Evolutionary conservation across 23 red algal species (phyloP).

Genomic region (Pyropia haitanensis): DNA sequence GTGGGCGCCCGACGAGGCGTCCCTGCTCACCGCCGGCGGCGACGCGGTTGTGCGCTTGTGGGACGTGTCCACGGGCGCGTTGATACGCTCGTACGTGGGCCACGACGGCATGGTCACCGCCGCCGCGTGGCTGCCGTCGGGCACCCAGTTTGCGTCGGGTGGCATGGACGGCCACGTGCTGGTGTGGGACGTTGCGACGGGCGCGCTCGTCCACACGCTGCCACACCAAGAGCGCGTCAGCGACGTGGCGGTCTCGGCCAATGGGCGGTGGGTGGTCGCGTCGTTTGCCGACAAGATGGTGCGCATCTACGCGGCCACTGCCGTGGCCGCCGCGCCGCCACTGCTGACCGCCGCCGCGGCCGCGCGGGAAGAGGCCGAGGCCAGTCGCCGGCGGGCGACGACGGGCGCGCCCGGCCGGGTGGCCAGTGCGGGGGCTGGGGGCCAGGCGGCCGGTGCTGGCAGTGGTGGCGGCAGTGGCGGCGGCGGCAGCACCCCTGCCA

Average conservation of each 20-base stretch:
- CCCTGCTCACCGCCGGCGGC: constrained; percentile 54
- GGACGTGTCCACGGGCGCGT: constrained; percentile 53
- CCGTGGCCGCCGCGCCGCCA: no score
- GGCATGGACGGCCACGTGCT: constrained; percentile 42
- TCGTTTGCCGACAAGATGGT: constrained; percentile 64
- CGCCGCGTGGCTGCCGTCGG: constrained; percentile 88
- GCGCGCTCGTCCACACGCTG: constrained; percentile 17
- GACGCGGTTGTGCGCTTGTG: constrained; percentile 74
- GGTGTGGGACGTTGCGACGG: constrained; percentile 47
- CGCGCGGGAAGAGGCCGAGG: no score
- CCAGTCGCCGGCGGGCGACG: no score
- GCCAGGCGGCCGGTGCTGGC: no score
- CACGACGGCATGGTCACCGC: constrained; percentile 65
- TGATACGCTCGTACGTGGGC: constrained; percentile 34
- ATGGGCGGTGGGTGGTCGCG: constrained; percentile 54
- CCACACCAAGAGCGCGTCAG: constrained; percentile 28
- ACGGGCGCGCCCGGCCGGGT: no score
- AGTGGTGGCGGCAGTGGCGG: no score
- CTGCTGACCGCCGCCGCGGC: no score
- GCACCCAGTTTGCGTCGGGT: constrained; percentile 54
- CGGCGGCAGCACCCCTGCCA: no score
- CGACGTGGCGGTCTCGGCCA: constrained; percentile 50
- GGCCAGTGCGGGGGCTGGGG: no score
- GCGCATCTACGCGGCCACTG: constrained; percentile 10
- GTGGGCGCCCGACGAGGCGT: constrained; percentile 78